Percentiles rank a stretch among this genome's conserved stretches.
Evolutionary conservation across 169 alveolate species (phyloP).

Genomic region (Plasmodium gaboni): DNA sequence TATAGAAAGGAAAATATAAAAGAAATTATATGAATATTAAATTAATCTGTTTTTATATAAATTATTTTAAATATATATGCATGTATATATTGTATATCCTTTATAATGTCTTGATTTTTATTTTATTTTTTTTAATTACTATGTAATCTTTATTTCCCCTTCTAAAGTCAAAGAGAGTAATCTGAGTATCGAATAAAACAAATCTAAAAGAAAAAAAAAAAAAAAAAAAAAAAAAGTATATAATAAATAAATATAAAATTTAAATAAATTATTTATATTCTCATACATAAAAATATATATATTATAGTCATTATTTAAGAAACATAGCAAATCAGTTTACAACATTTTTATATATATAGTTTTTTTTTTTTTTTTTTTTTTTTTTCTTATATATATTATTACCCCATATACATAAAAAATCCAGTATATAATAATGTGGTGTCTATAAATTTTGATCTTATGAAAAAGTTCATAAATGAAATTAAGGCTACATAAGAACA

Average conservation of each 20-base stretch:
- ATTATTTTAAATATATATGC: neutral
- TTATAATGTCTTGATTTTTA: neutral
- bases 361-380: neutral
- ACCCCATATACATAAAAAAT: slow-evolving; percentile 77
- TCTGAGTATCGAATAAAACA: slow-evolving; percentile 73
- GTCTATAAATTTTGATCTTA: slow-evolving; percentile 62
- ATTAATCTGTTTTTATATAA: too few relatives aligned
- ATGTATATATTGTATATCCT: slow-evolving; percentile 1
- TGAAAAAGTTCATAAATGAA: slow-evolving; percentile 72
- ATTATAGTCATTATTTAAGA: too few relatives aligned
- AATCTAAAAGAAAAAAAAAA: slow-evolving; percentile 22
- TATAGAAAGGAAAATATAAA: slow-evolving; percentile 10
- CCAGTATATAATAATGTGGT: slow-evolving; percentile 62
- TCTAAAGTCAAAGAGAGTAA: slow-evolving; percentile 66
- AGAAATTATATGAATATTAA: neutral
- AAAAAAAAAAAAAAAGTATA: slow-evolving; percentile 3
- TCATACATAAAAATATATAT: neutral
- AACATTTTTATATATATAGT: neutral
- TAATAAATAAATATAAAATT: neutral
- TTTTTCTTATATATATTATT: neutral
- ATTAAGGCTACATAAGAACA: slow-evolving; percentile 60
- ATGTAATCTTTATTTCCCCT: slow-evolving; percentile 74
- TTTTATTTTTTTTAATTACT: slow-evolving; percentile 30
- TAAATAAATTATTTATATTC: neutral
- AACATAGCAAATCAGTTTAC: too few relatives aligned